Base-by-base conservation (phyloP, 805 yeast genomes). In the Candida koratica region DNA sequence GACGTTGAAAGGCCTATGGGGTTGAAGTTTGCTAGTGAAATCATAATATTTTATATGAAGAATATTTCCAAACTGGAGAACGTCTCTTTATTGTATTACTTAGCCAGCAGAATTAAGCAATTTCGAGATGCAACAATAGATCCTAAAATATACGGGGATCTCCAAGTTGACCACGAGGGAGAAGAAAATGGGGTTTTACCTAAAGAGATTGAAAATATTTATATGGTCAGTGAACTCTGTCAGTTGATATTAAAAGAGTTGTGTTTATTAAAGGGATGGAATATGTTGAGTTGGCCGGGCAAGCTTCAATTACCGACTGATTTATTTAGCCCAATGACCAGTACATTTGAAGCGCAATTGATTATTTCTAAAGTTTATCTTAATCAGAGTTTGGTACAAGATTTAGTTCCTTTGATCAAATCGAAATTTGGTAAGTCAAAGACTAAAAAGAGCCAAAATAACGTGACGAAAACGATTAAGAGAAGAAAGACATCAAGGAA, bases 241-340 rank as follows among this genome's bases (percentile, higher is more conserved):
- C 94, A 84, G 53, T 57, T 83, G 39, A 61, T 77, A 5, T 66
- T 87, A 30, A 73, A 79, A 37, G 77, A 73, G 38, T 59, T 77
- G 16, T 74, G 80, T 28, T 79, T 73, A 16, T 49, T 59, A 16
- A 78, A 71, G 47, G 69, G 67, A 29, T 86, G 95, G 95, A 72
- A 73, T 15, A 64, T 84, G 38, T 74, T 80, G 16, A 78, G 88
- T 0, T 88, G 89, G 78, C 94, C 95, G 0, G 94, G 90, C 1
- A 83, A 81, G 48, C 56, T 83, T 12, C 73, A 75, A 13, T 55
- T 87, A 13, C 81, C 90, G 0, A 58, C 69, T n/a, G 96, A 87
- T 51, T 53, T 84, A 6, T 86, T 72, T 56, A 61, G 67, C n/a
- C 76, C 84, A 1, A 76, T 82, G 67, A 62, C 65, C 6, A 64